A percentile compares a stretch with the other conserved stretches of the same genome.
Conservation (phyloP, 129 eudicot species). For the Gnaphalium uliginosum region DNA sequence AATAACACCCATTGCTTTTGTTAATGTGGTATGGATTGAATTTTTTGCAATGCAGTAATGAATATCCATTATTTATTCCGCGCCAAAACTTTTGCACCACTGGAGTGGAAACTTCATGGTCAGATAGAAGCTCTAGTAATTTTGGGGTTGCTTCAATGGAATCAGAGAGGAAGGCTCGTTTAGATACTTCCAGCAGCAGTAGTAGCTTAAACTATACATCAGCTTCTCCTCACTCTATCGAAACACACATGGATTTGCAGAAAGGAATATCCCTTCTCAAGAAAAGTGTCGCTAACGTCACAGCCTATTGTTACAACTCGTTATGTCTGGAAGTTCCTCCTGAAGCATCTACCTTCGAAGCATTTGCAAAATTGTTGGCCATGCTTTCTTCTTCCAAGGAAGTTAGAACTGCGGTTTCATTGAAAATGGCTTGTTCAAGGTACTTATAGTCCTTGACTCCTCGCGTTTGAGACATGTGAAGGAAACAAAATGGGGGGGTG, state of each 20-base stretch:
- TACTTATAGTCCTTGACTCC: slow-evolving; percentile 13
- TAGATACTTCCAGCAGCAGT: slow-evolving; percentile 72
- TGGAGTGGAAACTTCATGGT: slow-evolving; percentile 89
- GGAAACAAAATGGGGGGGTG: neutral
- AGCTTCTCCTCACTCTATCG: slow-evolving; percentile 84
- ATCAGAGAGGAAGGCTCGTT: slow-evolving; percentile 71
- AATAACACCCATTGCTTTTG: neutral
- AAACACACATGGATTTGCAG: slow-evolving; percentile 90
- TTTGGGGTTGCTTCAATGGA: slow-evolving; percentile 92
- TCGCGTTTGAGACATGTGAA: neutral
- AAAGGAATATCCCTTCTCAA: slow-evolving; percentile 96
- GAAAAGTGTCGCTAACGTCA: slow-evolving; percentile 93
- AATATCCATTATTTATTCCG: slow-evolving; percentile 87
- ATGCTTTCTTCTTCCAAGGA: slow-evolving; percentile 94
- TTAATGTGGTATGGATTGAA: neutral
- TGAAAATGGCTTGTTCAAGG: slow-evolving; percentile 83
- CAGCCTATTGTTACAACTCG: slow-evolving; percentile 90
- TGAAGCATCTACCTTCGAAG: slow-evolving; percentile 94
- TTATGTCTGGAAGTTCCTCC: slow-evolving; percentile 77
- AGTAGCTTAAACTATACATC: slow-evolving; percentile 70
- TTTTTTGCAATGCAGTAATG: slow-evolving; percentile 52
- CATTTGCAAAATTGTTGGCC: slow-evolving; percentile 74
- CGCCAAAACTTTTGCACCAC: slow-evolving; percentile 77
- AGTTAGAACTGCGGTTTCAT: slow-evolving; percentile 66
- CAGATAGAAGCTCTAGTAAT: slow-evolving; percentile 87